Evolutionary conservation across 2,329 filamentous ascomycete genomes (phyloP), one percentile per base, ranked within the genome.

Genomic region (Ceratocystiopsis brevicomis): DNA sequence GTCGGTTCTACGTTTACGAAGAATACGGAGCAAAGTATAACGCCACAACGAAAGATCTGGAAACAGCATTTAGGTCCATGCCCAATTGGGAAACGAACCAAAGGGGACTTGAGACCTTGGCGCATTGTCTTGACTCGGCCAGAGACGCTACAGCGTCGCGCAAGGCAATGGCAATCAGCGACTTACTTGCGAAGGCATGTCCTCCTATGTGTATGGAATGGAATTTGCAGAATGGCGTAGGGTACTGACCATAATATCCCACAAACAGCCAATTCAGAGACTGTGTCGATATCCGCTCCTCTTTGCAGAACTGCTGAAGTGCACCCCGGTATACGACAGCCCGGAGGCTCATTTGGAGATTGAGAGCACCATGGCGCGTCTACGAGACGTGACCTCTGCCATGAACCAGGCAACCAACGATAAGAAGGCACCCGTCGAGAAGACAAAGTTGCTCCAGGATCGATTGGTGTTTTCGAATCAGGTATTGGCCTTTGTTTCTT

Each of bases 241-340:
- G 8, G 12, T 19, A 12, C 14, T 21, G 12, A 41, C 11, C 2
- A 17, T n/a, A 13, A 14, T 19, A 6, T n/a, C 8, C n/a, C 3
- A 18, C n/a, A 6, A 9, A 33, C 21, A 93, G 83, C 90, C 88
- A 0, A 87, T 95, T 17, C 88, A 98, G 60, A 73, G 88, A 44
- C 73, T 95, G 18, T 93, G 85, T 64, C 85, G 81, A 61, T 96
- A 96, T 55, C 85, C 85, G 12, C 65, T 98, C 4, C 65, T 96
- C 2, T 87, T 96, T 53, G 70, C 76, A 6, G 85, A 95, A 53
- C 67, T 98, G 10, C 68, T 87, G 47, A 87, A 81, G 53, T 71
- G 79, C 50, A 95, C 87, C 0, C 83, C 85, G 2, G 81, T 84
- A 1, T 77, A 73, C 44, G 88, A 96, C 55, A 92, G 86, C 53